Evolutionary conservation across 805 yeast species (phyloP).

Genomic region (Blastobotrys peoriensis): DNA sequence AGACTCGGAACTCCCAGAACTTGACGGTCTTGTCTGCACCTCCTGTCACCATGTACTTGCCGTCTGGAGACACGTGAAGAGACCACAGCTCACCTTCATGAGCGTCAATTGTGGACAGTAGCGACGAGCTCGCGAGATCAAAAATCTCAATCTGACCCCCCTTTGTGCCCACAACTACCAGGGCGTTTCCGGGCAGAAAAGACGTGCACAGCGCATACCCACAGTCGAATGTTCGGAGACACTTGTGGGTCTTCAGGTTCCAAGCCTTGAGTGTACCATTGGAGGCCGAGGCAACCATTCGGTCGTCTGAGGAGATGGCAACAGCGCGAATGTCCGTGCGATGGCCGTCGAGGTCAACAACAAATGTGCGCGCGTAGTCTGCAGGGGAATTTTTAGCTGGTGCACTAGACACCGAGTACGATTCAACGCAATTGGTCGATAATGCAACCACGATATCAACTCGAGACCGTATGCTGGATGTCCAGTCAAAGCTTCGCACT

Average conservation of each 20-base stretch:
- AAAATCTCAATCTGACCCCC: slow-evolving; percentile 77
- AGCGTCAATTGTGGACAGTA: slow-evolving; percentile 59
- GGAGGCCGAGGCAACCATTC: slow-evolving; percentile 80
- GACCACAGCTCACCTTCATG: slow-evolving; percentile 89
- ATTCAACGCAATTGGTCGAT: slow-evolving; percentile 69
- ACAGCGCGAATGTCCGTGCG: slow-evolving; percentile 82
- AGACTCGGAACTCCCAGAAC: slow-evolving; percentile 78
- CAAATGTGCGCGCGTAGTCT: slow-evolving; percentile 35
- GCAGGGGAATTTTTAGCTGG: slow-evolving; percentile 38
- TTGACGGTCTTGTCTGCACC: slow-evolving; percentile 88
- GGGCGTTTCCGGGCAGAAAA: slow-evolving; percentile 86
- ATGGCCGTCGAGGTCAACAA: slow-evolving; percentile 77
- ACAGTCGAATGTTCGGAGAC: slow-evolving; percentile 72
- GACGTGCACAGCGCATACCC: slow-evolving; percentile 79
- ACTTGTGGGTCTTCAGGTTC: slow-evolving; percentile 68
- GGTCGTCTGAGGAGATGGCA: slow-evolving; percentile 75
- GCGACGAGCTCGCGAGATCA: slow-evolving; percentile 77
- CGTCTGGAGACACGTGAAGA: slow-evolving; percentile 79
- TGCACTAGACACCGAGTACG: slow-evolving; percentile 56
- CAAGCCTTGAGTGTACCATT: slow-evolving; percentile 85
- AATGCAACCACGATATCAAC: slow-evolving; percentile 61
- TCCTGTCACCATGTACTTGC: slow-evolving; percentile 79
- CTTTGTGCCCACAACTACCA: slow-evolving; percentile 83
- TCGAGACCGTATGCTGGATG: slow-evolving; percentile 31
- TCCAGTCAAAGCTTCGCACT: slow-evolving; percentile 63